Evolutionary conservation across 306 rosid genomes (phyloP), one percentile per base, ranked within the genome.

Genomic region (Trifolium repens): DNA sequence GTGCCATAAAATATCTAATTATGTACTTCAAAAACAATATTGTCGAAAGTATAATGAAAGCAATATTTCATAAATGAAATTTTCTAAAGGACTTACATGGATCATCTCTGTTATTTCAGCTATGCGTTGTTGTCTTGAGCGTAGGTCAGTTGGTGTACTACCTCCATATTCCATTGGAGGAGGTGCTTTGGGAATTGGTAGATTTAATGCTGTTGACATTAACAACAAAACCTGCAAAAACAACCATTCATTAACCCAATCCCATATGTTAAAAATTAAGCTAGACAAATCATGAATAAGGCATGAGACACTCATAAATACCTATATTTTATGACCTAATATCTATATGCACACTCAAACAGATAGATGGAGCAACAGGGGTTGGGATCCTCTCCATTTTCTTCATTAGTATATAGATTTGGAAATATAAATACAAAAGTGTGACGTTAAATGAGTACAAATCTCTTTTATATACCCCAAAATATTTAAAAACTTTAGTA

Each of bases 31-130:
- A 13, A 62, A 24, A 47, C 63, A 24, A 46, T 55, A 77, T 34
- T 19, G 16, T n/a, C 42, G 34, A 61, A 40, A 59, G 72, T 50
- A 79, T 67, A 53, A 71, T 13, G 50, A 58, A 83, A 70, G 49
- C 52, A 62, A 69, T 66, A 62, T 71, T 74, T 67, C 76, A 76
- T 30, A 61, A 30, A 71, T 47, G 66, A 71, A 49, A 67, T 14
- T 62, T 80, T 54, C 32, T 81, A 55, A 76, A 82, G 79, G 74
- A 87, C 98, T 84, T 15, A 94, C 98, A 87, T 94, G 98, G 77
- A 94, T 91, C 98, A 94, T 94, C 86, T 94, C 98, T 68, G 98
- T 90, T 60, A 94, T 91, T 89, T 94, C 98, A 59, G 98, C 98
- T 70, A 94, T 84, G 76, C 89, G 78, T 74, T 89, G 98, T 40